A percentile compares a stretch with the other conserved stretches of the same genome.
Conservation (phyloP, 768 basidiomycete genomes). For the Amanita molliuscula region DNA sequence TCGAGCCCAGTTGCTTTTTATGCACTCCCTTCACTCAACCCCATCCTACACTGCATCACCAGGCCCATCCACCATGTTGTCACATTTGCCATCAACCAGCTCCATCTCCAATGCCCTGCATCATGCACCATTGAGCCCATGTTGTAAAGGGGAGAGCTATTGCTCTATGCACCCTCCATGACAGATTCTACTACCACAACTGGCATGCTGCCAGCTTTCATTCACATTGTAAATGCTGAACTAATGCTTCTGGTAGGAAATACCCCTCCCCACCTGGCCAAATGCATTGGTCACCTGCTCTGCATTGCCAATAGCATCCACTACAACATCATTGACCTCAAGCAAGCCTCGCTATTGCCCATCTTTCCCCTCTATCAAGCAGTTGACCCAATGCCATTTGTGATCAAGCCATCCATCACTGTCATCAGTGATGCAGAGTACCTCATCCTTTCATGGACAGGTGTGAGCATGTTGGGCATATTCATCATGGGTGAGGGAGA, state of each 20-base stretch:
- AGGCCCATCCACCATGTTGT: conserved; percentile 77
- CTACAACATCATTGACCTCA: conserved; percentile 76
- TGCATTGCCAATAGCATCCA: conserved; percentile 67
- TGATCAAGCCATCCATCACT: conserved; percentile 61
- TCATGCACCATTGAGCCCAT: conserved; percentile 35
- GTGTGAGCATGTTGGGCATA: conserved; percentile 68
- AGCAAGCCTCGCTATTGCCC: conserved; percentile 54
- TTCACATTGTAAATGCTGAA: not conserved
- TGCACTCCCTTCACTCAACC: conserved; percentile 70
- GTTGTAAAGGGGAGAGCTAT: conserved; percentile 61
- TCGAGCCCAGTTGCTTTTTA: too few species aligned
- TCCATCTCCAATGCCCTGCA: conserved; percentile 44
- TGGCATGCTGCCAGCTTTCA: conserved; percentile 23
- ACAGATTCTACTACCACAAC: conserved; percentile 51
- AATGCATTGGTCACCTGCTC: conserved; percentile 49
- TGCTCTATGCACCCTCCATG: conserved; percentile 53
- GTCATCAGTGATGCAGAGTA: conserved; percentile 75
- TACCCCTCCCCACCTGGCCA: conserved; percentile 61
- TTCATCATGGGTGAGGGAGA: conserved; percentile 82
- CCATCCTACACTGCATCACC: conserved; percentile 44
- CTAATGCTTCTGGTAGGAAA: conserved; percentile 38
- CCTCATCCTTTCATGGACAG: conserved; percentile 79
- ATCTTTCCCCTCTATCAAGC: conserved; percentile 77
- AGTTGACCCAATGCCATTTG: conserved; percentile 22
- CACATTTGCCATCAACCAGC: conserved; percentile 75